phyloP scores from a whole-genome alignment of 2,329 filamentous ascomycete species.

The Claviceps pusilla region DNA sequence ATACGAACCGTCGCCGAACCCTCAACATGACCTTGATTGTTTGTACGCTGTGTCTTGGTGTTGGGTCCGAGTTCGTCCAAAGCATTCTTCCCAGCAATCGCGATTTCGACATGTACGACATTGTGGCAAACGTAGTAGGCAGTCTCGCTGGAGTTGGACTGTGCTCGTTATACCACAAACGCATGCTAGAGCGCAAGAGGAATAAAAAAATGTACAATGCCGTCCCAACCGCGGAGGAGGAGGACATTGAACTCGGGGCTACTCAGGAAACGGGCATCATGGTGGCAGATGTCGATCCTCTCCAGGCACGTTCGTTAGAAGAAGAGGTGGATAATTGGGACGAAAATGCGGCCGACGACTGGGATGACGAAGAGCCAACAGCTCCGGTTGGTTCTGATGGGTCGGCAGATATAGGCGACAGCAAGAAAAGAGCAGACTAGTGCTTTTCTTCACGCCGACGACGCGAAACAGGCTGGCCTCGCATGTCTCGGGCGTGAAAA shows the following conservation, averaged over 20 bases:
- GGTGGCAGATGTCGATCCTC: slow-evolving; percentile 13
- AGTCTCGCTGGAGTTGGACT: slow-evolving; percentile 56
- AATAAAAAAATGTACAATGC: slow-evolving; percentile 56
- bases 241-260: slow-evolving; percentile 61
- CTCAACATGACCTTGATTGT: slow-evolving; percentile 70
- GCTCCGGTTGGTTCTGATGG: slow-evolving; percentile 8
- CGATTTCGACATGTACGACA: slow-evolving; percentile 63
- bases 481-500: background rate
- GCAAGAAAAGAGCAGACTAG: slow-evolving; percentile 21
- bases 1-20: slow-evolving; percentile 72
- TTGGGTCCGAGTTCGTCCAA: slow-evolving; percentile 66
- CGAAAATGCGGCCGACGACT: slow-evolving; percentile 54
- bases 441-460: background rate
- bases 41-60: slow-evolving; percentile 56
- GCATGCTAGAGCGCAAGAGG: slow-evolving; percentile 82
- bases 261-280: slow-evolving; percentile 53
- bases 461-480: background rate
- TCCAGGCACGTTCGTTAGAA: slow-evolving; percentile 38
- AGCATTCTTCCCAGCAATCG: slow-evolving; percentile 59
- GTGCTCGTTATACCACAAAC: slow-evolving; percentile 84
- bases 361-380: slow-evolving; percentile 33
- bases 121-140: slow-evolving; percentile 74
- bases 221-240: slow-evolving; percentile 50
- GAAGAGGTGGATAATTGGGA: slow-evolving; percentile 90
- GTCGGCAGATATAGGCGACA: slow-evolving; percentile 15